Conservation (phyloP, 2,329 filamentous ascomycete genomes). For the Saccharata proteae region DNA sequence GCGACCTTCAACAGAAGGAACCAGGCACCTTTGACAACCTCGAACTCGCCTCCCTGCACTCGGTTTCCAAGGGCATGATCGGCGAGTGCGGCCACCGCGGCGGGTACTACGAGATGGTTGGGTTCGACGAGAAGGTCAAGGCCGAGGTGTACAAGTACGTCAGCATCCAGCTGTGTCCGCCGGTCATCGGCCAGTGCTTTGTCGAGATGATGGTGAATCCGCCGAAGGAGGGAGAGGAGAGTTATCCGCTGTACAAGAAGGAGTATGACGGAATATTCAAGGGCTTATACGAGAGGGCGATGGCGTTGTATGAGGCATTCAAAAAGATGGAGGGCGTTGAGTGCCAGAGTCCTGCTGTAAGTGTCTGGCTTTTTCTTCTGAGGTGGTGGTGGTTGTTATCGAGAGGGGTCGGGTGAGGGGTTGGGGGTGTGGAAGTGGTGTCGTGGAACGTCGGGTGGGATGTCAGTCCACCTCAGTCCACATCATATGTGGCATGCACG, state of each 20-base stretch:
- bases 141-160: conserved; percentile 98
- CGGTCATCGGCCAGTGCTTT: conserved; percentile 89
- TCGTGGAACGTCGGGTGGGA: too few relatives aligned
- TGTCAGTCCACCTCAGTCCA: too few relatives aligned
- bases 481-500: too few relatives aligned
- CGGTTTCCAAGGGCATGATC: conserved; percentile 95
- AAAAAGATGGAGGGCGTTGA: conserved; percentile 90
- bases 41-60: conserved; percentile 86
- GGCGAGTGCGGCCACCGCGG: conserved; percentile 97
- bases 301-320: conserved; percentile 82
- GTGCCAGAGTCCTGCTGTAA: conserved; percentile 65
- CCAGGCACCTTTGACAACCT: conserved; percentile 68
- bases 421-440: too few relatives aligned
- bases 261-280: conserved; percentile 78
- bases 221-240: conserved; percentile 69
- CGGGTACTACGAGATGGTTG: conserved; percentile 92
- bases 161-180: conserved; percentile 90
- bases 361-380: conserved; percentile 13
- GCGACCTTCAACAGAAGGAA: conserved; percentile 59
- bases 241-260: conserved; percentile 67
- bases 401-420: too few relatives aligned
- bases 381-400: too few relatives aligned
- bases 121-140: conserved; percentile 74
- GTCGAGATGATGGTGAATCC: conserved; percentile 98
- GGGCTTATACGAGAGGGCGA: conserved; percentile 66